Evolutionary conservation across 2,329 filamentous ascomycete species (phyloP), one percentile per base, ranked within the genome.

Genomic region (Lizonia empirigonia): DNA sequence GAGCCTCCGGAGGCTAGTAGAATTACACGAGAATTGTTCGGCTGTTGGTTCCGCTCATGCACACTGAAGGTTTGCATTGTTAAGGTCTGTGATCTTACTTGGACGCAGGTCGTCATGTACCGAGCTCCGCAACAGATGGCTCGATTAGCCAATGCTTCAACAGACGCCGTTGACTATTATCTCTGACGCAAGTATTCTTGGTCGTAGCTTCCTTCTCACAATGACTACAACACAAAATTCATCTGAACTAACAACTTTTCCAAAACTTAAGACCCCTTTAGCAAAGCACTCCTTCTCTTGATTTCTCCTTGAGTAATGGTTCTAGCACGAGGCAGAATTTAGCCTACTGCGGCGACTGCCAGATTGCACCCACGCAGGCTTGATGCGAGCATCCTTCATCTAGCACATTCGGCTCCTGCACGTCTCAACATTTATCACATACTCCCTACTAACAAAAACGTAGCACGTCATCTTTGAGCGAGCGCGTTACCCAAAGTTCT

Each of bases 71-170:
- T 29, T 23, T n/a, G 5, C 33, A 22, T 16, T n/a, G 18, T 42
- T 15, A 4, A 16, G 22, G 13, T 34, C 24, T 20, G 2, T 29
- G 27, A 34, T 39, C 19, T 47, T n/a, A 15, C 18, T 15, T 35
- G n/a, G 16, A 42, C 42, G 36, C 42, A 32, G 38, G 32, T 36
- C 12, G 49, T 26, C 29, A 41, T 34, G 33, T 37, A 24, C 7
- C 32, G 24, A 34, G 32, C 20, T 37, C 19, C 19, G 13, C 4
- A 16, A 37, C 7, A 15, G 2, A 6, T 9, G 7, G 15, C 26
- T 8, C 29, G 37, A 42, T 42, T 52, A 33, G 37, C 42, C 30
- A 24, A 19, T 22, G n/a, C 37, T 30, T 13, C 10, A 34, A 7
- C 4, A 2, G 37, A 37, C 38, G 49, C 27, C 42, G 32, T 32